Percentiles rank a stretch among this genome's conserved stretches.
These are phyloP conservation scores for Pythium angustatum DNA, from an alignment of 352 stramenopile species.

Conservation along the genomic window DNA sequence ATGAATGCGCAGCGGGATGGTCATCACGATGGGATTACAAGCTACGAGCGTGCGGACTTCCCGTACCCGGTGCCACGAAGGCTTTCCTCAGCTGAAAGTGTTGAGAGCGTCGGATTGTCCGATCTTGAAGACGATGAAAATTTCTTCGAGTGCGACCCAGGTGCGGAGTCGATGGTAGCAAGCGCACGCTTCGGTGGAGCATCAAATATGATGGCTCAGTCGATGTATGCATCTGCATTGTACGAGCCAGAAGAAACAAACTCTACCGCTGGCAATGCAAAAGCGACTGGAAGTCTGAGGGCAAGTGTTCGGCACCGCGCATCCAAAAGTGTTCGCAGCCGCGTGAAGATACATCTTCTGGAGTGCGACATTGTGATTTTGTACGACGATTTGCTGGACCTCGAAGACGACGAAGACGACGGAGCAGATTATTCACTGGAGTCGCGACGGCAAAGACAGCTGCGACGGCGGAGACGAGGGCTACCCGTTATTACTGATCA, in stretches of 20 bases:
- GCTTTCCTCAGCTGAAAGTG: constrained; percentile 71
- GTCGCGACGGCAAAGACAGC: constrained; percentile 20
- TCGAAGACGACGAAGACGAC: constrained; percentile 36
- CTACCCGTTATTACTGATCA: constrained; percentile 62
- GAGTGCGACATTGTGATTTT: constrained; percentile 73
- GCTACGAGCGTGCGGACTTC: constrained; percentile 28
- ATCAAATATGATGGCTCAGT: constrained; percentile 66
- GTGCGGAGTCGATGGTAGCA: constrained; percentile 42
- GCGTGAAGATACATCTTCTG: constrained; percentile 78
- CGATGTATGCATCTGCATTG: constrained; percentile 81
- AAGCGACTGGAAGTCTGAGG: constrained; percentile 17
- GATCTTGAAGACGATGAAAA: constrained; percentile 84
- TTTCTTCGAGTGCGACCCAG: constrained; percentile 85
- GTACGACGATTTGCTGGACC: constrained; percentile 78
- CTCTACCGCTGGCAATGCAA: constrained; percentile 4
- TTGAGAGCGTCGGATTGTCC: constrained; percentile 79
- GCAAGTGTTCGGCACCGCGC: constrained; percentile 26
- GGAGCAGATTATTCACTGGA: constrained; percentile 12
- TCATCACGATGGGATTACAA: neutral
- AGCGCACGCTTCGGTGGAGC: constrained; percentile 33
- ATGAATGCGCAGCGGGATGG: constrained; percentile 20
- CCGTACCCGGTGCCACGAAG: constrained; percentile 41
- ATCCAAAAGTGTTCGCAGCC: constrained; percentile 51
- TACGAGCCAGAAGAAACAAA: constrained; percentile 48
- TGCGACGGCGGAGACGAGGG: constrained; percentile 21